These are phyloP conservation scores for Debaryomyces subglobosus DNA, from an alignment of 1,139 yeast species.

Conservation along the genomic window DNA sequence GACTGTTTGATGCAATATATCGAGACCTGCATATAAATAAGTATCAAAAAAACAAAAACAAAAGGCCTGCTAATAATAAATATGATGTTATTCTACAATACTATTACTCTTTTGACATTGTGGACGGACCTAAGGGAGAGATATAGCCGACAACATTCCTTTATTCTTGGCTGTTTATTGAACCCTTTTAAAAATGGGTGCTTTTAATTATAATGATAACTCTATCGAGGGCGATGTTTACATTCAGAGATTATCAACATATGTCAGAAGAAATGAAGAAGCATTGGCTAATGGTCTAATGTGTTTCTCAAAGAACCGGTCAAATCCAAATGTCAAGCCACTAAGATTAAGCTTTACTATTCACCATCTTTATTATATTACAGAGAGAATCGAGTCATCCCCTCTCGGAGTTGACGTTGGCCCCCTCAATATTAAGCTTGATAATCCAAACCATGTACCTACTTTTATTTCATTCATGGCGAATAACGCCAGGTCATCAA, in stretches of 20 bases:
- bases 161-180: not conserved
- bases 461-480: conserved; percentile 57
- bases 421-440: conserved; percentile 61
- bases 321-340: conserved; percentile 44
- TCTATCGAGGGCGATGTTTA: conserved; percentile 49
- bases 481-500: conserved; percentile 46
- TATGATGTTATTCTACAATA: not conserved
- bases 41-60: not conserved
- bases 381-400: conserved; percentile 59
- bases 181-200: conserved; percentile 20
- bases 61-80: conserved; percentile 1
- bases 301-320: conserved; percentile 39
- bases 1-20: not conserved
- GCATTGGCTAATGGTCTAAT: conserved; percentile 50
- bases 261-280: conserved; percentile 46
- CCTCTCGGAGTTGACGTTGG: conserved; percentile 62
- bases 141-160: not conserved
- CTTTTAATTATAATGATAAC: conserved; percentile 24
- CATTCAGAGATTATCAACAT: conserved; percentile 44
- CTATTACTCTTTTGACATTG: not conserved
- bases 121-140: not conserved
- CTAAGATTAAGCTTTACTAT: conserved; percentile 58
- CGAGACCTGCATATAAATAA: not conserved
- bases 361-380: conserved; percentile 63
- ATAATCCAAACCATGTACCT: conserved; percentile 60